Evolutionary conservation across 176 grass and related monocot species (phyloP).

Genomic region (Bolboschoenus planiculmis): DNA sequence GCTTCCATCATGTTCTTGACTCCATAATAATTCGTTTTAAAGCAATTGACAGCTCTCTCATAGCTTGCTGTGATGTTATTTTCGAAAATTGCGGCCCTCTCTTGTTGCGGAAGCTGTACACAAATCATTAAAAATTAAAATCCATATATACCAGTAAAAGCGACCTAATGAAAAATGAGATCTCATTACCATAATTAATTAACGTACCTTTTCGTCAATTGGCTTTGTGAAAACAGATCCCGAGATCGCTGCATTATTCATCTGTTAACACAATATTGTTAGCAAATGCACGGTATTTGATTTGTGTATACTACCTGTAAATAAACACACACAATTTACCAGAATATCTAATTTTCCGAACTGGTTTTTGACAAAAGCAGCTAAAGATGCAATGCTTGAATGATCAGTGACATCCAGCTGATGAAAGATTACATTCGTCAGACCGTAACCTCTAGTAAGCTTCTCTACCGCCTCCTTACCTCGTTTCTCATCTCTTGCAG

Average conservation of each 20-base stretch:
- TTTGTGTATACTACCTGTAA: background rate
- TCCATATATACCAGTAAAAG: background rate
- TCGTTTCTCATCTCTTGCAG: constrained; percentile 52
- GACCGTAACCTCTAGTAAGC: constrained; percentile 20
- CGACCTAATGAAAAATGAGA: background rate
- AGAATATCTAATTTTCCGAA: constrained; percentile 69
- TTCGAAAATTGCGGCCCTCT: background rate
- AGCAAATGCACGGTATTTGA: background rate
- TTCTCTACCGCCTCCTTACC: constrained; percentile 33
- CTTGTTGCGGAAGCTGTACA: background rate
- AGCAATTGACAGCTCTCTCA: background rate
- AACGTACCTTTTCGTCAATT: constrained; percentile 47
- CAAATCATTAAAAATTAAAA: background rate
- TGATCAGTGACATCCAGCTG: constrained; percentile 46
- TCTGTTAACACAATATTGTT: background rate
- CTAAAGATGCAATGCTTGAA: constrained; percentile 29
- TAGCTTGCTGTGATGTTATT: background rate
- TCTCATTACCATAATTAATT: constrained; percentile 6
- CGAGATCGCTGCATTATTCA: constrained; percentile 58
- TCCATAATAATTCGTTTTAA: background rate
- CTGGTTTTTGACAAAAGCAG: constrained; percentile 21
- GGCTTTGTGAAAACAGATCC: constrained; percentile 38
- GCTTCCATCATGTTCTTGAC: background rate
- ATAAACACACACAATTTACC: constrained; percentile 11
- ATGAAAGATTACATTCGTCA: constrained; percentile 48